Evolutionary conservation across 306 rosid genomes (phyloP).

Genomic region (Canavalia gladiata): DNA sequence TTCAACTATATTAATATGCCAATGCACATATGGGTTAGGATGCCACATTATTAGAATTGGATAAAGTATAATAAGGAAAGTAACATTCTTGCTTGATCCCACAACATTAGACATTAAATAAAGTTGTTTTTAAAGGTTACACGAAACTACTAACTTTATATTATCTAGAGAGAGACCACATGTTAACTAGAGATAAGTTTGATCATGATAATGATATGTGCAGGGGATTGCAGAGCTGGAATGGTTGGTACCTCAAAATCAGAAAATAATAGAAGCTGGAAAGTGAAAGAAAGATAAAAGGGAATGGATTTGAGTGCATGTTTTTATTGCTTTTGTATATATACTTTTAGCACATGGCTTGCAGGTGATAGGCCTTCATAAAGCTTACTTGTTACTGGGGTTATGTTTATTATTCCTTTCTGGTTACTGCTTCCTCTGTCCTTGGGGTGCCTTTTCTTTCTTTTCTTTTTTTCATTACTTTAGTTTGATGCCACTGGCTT

Average conservation of each 20-base stretch:
- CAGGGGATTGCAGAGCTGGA: constrained; percentile 68
- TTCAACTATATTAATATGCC: constrained; percentile 49
- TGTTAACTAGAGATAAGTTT: constrained; percentile 52
- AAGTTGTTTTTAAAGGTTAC: constrained; percentile 36
- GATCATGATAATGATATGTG: constrained; percentile 55
- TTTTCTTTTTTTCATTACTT: constrained; percentile 21
- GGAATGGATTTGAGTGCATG: constrained; percentile 55
- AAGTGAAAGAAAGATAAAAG: constrained; percentile 64
- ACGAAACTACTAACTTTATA: constrained; percentile 37
- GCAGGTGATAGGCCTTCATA: constrained; percentile 62
- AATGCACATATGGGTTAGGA: constrained; percentile 47
- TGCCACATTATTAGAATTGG: constrained; percentile 48
- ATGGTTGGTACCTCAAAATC: constrained; percentile 47
- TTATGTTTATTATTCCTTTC: constrained; percentile 70
- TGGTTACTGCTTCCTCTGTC: constrained; percentile 46
- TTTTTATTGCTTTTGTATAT: constrained; percentile 59
- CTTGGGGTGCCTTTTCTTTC: background rate
- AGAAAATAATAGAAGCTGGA: constrained; percentile 69
- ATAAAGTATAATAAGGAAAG: constrained; percentile 50
- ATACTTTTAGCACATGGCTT: constrained; percentile 85
- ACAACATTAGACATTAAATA: constrained; percentile 43
- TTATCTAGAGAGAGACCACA: constrained; percentile 48
- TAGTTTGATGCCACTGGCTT: constrained; percentile 45
- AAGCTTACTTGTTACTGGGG: constrained; percentile 78
- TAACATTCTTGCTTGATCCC: constrained; percentile 47